Base-by-base conservation (phyloP, 2,329 filamentous ascomycete species). In the Nigrospora osmanthi region DNA sequence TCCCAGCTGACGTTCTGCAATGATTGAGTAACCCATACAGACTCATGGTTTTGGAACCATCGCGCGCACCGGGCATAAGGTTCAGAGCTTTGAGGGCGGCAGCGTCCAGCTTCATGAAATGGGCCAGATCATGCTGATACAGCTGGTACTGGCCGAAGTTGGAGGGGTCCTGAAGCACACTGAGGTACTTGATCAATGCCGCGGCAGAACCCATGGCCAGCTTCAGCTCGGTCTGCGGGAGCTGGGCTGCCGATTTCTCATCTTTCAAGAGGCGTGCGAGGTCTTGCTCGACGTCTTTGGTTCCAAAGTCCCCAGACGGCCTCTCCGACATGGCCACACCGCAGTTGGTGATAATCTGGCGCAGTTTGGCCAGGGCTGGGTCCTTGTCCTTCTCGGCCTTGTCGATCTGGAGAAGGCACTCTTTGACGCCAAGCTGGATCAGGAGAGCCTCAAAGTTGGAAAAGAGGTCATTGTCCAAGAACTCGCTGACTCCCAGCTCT, bases 91-190 rank as follows among this genome's bases (percentile, higher is more conserved):
- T 91, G 37, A 98, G 71, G 0, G 93, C 93, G 1, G 93, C 89
- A 1, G 94, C 89, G 65, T 98, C 93, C 5, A 98, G 75, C 67
- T 96, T 98, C 93, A 98, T 98, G 63, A 89, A 98, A 58, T 98
- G 90, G 2, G 90, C 85, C 38, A 98, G 70, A 60, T 98, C 93
- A 64, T 98, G 93, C 65, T 98, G 93, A 60, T 97, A 98, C 14
- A 98, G 78, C 63, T 91, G 88, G 60, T 94, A 98, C 60, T 98
- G 91, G 3, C 94, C 93, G 63, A 96, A 97, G 65, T 98, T 98
- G 45, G 87, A 89, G 1, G 87, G 72, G 61, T 98, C 93, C 30
- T 93, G 87, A 66, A 98, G 78, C 33, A 94, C 83, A 33, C 86
- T 85, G 3, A 98, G 78, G 55, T 98, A 98, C 62, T 91, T 95